phyloP scores from a whole-genome alignment of 805 yeast species.

The Schizosaccharomyces octosporus region DNA sequence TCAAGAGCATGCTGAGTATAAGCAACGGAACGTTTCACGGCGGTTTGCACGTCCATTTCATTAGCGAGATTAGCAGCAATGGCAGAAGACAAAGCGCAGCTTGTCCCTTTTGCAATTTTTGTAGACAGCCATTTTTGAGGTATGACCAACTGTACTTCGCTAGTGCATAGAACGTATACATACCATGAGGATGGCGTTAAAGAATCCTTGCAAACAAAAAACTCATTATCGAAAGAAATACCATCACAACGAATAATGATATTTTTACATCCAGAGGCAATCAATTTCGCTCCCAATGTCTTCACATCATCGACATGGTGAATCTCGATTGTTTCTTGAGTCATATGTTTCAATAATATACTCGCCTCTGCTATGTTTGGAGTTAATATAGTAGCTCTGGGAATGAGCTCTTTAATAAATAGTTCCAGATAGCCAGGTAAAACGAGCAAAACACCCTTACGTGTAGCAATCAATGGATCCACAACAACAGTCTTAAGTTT shows the following conservation, averaged over 20 bases:
- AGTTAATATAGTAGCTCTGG: slow-evolving; percentile 35
- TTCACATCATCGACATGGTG: neutral
- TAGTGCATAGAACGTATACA: neutral
- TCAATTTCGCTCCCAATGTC: neutral
- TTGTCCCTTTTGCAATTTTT: neutral
- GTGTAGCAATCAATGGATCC: slow-evolving; percentile 57
- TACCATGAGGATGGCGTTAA: neutral
- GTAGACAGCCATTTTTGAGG: neutral
- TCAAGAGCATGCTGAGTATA: neutral
- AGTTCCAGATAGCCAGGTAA: slow-evolving; percentile 22
- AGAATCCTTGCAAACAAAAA: neutral
- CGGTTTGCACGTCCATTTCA: neutral
- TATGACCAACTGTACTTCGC: neutral
- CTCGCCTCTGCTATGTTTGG: slow-evolving; percentile 54
- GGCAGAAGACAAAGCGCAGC: neutral
- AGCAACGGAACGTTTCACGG: neutral
- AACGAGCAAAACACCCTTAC: slow-evolving; percentile 46
- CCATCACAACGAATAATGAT: neutral
- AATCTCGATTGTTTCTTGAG: neutral
- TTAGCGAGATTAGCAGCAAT: neutral
- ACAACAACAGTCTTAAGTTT: slow-evolving; percentile 25
- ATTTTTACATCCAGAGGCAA: neutral
- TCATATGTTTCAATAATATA: slow-evolving; percentile 12
- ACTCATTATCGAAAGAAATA: neutral
- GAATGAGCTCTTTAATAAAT: slow-evolving; percentile 22